phyloP scores from a whole-genome alignment of 257 asterid species.

The Ehretia macrophylla region DNA sequence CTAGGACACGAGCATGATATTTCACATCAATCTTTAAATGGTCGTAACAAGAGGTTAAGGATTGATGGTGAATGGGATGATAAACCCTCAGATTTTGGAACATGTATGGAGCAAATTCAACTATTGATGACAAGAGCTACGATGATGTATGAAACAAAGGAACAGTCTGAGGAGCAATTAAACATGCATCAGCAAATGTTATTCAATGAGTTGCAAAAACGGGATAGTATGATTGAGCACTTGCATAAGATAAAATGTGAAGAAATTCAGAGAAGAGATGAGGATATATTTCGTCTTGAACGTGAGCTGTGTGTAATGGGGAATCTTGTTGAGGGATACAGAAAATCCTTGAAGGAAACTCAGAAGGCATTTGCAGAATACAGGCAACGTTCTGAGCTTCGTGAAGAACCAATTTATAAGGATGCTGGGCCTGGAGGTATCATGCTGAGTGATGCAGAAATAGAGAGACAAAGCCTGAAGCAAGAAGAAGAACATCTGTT shows the following conservation, averaged over 20 bases:
- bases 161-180: conserved; percentile 31
- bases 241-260: conserved; percentile 53
- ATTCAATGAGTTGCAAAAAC: conserved; percentile 60
- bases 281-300: conserved; percentile 49
- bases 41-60: conserved; percentile 62
- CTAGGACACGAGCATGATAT: conserved; percentile 54
- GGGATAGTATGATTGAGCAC: conserved; percentile 46
- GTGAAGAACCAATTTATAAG: conserved; percentile 68
- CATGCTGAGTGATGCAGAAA: conserved; percentile 56
- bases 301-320: conserved; percentile 65
- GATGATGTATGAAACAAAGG: conserved; percentile 44
- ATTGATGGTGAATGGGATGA: conserved; percentile 45
- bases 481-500: conserved; percentile 51
- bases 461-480: conserved; percentile 44
- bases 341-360: conserved; percentile 62
- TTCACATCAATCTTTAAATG: conserved; percentile 29
- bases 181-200: conserved; percentile 46
- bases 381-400: conserved; percentile 38
- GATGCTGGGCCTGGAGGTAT: conserved; percentile 78
- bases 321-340: conserved; percentile 56
- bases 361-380: conserved; percentile 66
- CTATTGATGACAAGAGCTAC: conserved; percentile 41
- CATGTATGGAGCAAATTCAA: conserved; percentile 57
- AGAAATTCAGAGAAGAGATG: conserved; percentile 56
- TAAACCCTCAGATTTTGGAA: conserved; percentile 45